phyloP scores from a whole-genome alignment of 1,284 basidiomycete genomes.

The Inonotus obliquus region DNA sequence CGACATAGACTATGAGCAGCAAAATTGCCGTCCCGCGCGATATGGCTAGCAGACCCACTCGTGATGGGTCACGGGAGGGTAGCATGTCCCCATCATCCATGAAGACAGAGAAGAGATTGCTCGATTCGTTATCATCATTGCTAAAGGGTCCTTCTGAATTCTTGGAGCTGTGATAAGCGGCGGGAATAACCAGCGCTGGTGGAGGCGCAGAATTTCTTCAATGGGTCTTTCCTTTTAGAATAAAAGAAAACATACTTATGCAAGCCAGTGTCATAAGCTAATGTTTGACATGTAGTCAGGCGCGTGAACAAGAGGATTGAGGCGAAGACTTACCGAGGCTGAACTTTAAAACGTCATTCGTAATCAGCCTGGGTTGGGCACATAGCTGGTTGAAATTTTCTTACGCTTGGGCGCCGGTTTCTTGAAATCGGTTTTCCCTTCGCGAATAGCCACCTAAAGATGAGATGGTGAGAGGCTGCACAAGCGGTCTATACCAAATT shows the following conservation, averaged over 20 bases:
- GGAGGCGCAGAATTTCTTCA: neutral
- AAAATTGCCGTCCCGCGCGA: constrained; percentile 84
- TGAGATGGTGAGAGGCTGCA: neutral
- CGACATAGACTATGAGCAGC: constrained; percentile 76
- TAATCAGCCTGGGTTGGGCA: neutral
- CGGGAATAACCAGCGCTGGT: constrained; percentile 83
- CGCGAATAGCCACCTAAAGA: constrained; percentile 57
- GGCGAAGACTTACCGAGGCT: constrained; percentile 48
- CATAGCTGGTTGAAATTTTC: constrained; percentile 29
- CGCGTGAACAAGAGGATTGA: constrained; percentile 77
- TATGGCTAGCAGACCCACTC: constrained; percentile 64
- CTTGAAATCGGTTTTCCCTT: constrained; percentile 70
- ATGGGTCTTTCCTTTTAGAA: neutral
- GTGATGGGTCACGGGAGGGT: constrained; percentile 31
- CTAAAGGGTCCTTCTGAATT: constrained; percentile 16
- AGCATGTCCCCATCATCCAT: constrained; percentile 21
- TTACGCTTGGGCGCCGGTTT: constrained; percentile 82
- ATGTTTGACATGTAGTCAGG: constrained; percentile 43
- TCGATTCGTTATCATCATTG: neutral
- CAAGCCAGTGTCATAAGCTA: constrained; percentile 85
- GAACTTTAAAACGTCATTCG: constrained; percentile 35
- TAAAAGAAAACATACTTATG: constrained; percentile 56
- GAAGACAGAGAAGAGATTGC: constrained; percentile 6
- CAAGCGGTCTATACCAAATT: neutral
- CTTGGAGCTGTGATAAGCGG: constrained; percentile 69